These are phyloP conservation scores for Botryotinia narcissicola DNA, from an alignment of 2,329 filamentous ascomycete genomes.

Conservation along the genomic window DNA sequence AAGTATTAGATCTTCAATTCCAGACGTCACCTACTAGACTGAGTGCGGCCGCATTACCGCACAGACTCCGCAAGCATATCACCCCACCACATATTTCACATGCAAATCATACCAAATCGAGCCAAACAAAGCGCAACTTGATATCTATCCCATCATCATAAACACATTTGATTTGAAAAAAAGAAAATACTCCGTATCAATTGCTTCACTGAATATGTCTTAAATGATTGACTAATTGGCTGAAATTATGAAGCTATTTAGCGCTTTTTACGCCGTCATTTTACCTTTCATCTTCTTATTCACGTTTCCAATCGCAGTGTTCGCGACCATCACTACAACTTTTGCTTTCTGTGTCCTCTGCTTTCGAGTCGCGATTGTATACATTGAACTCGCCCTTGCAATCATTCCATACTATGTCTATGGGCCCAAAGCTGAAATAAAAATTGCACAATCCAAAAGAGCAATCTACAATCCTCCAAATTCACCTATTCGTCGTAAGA, in stretches of 20 bases:
- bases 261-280: conserved; percentile 54
- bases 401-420: conserved; percentile 56
- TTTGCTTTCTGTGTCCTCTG: conserved; percentile 61
- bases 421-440: conserved; percentile 20
- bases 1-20: background rate
- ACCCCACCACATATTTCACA: conserved; percentile 13
- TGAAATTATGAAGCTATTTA: conserved; percentile 50
- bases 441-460: conserved; percentile 1
- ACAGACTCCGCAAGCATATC: background rate
- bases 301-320: conserved; percentile 60
- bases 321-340: conserved; percentile 61
- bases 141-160: background rate
- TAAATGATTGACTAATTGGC: background rate
- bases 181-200: background rate
- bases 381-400: conserved; percentile 59
- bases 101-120: background rate
- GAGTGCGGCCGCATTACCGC: conserved; percentile 10
- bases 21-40: background rate
- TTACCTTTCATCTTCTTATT: conserved; percentile 62
- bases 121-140: conserved; percentile 5
- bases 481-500: conserved; percentile 19
- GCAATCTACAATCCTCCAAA: conserved; percentile 13
- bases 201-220: background rate
- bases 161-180: background rate
- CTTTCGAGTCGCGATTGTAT: conserved; percentile 59